A percentile compares a stretch with the other conserved stretches of the same genome.
phyloP scores from a whole-genome alignment of 2,329 filamentous ascomycete genomes.

The Cephalotrichum gorgonifer region DNA sequence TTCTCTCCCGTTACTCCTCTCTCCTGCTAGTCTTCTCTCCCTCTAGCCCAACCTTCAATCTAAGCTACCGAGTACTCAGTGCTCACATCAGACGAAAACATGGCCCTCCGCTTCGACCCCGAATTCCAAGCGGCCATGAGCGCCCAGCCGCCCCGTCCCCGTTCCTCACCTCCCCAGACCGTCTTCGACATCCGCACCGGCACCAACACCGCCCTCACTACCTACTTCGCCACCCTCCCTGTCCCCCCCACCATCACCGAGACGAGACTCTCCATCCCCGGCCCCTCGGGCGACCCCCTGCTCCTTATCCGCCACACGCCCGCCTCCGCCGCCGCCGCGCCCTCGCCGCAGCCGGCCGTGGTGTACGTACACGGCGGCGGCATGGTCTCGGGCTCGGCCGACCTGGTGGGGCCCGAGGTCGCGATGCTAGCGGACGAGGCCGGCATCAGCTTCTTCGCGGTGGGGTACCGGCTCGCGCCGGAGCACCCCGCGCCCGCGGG shows the following conservation, averaged over 20 bases:
- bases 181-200: neutral
- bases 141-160: neutral
- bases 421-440: constrained; percentile 15
- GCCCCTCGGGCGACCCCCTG: constrained; percentile 10
- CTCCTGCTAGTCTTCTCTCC: neutral
- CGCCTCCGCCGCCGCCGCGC: neutral
- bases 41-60: neutral
- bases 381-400: constrained; percentile 20
- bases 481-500: constrained; percentile 25
- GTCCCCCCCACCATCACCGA: constrained; percentile 6
- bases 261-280: constrained; percentile 8
- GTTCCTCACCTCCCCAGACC: neutral
- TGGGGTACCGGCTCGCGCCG: constrained; percentile 32
- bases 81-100: neutral
- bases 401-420: constrained; percentile 15
- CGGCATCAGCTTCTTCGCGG: constrained; percentile 22
- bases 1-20: too few relatives aligned
- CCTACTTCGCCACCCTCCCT: neutral
- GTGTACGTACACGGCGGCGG: constrained; percentile 31
- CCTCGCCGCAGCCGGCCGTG: constrained; percentile 15
- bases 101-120: constrained; percentile 3
- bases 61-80: neutral
- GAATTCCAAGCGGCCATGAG: constrained; percentile 2
- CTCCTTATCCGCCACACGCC: constrained; percentile 10
- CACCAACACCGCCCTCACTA: constrained; percentile 1